Conservation (phyloP, 352 stramenopile species). For the Saprolegnia parasitica region DNA sequence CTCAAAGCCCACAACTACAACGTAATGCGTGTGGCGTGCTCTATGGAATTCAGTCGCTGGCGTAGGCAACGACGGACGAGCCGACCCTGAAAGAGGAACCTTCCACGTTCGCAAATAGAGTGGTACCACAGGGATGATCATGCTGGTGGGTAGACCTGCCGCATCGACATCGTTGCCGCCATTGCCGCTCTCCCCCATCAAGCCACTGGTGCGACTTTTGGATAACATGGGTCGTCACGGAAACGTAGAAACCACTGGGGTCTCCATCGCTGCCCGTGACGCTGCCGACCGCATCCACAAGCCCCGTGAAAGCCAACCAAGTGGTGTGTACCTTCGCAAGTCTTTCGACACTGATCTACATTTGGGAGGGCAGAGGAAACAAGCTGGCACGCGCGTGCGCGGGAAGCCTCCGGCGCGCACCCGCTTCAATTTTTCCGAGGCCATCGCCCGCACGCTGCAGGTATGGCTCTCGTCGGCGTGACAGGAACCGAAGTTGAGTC, state of each 20-base stretch:
- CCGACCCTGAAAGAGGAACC: background rate
- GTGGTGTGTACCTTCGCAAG: background rate
- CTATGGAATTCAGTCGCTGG: background rate
- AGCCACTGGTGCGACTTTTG: constrained; percentile 28
- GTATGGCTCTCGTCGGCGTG: background rate
- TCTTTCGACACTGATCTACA: background rate
- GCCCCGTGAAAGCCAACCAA: constrained; percentile 22
- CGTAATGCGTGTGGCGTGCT: constrained; percentile 30
- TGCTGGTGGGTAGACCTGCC: background rate
- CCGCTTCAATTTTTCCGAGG: constrained; percentile 24
- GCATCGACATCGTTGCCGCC: background rate
- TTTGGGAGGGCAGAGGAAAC: background rate
- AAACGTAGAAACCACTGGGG: background rate
- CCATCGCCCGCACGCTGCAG: constrained; percentile 10
- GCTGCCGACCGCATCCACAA: constrained; percentile 3
- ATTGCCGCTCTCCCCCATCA: constrained; percentile 53
- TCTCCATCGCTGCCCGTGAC: constrained; percentile 2
- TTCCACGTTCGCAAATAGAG: background rate
- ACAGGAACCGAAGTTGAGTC: background rate
- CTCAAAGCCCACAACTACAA: constrained; percentile 60
- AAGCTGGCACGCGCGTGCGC: background rate
- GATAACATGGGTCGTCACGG: background rate
- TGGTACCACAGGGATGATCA: constrained; percentile 27
- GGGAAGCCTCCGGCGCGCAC: constrained; percentile 12
- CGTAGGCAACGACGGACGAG: constrained; percentile 2